These are phyloP conservation scores for Boletus reticulatus DNA, from an alignment of 768 basidiomycete species.

Conservation along the genomic window DNA sequence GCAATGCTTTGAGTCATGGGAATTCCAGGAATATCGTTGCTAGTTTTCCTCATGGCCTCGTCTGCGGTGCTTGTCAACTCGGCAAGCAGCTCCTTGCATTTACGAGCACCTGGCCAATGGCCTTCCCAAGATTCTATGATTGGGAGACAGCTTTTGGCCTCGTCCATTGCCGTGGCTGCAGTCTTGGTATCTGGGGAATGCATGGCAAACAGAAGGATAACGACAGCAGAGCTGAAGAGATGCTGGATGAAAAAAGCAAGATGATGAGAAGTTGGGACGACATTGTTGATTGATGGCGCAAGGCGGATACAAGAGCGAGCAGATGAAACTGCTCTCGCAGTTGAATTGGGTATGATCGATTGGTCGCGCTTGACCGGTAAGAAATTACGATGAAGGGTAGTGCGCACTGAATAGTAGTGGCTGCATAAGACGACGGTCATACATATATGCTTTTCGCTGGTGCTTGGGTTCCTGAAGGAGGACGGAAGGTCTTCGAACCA, in stretches of 20 bases:
- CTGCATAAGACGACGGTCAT: conserved; percentile 86
- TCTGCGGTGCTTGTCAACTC: conserved; percentile 69
- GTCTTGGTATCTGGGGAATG: conserved; percentile 67
- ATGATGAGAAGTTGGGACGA: conserved; percentile 83
- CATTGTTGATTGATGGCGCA: conserved; percentile 80
- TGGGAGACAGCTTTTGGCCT: conserved; percentile 68
- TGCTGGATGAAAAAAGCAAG: conserved; percentile 89
- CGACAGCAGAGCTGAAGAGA: conserved; percentile 84
- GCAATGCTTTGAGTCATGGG: conserved; percentile 27
- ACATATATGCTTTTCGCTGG: conserved; percentile 76
- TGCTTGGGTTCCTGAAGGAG: conserved; percentile 70
- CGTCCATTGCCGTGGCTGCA: conserved; percentile 75
- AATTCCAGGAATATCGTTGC: conserved; percentile 17
- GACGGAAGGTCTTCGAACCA: conserved; percentile 82
- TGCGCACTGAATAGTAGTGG: conserved; percentile 86
- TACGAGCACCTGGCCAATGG: conserved; percentile 83
- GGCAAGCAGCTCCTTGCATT: conserved; percentile 77
- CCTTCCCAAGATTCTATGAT: conserved; percentile 83
- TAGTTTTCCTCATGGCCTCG: conserved; percentile 53
- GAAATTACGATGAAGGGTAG: conserved; percentile 86
- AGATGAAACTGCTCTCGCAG: conserved; percentile 76
- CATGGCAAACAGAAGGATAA: conserved; percentile 84
- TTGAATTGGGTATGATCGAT: conserved; percentile 66
- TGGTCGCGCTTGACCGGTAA: conserved; percentile 77
- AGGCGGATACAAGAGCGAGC: conserved; percentile 84